Conservation (phyloP, 179 eudicot genomes). For the Gypsophila paniculata region DNA sequence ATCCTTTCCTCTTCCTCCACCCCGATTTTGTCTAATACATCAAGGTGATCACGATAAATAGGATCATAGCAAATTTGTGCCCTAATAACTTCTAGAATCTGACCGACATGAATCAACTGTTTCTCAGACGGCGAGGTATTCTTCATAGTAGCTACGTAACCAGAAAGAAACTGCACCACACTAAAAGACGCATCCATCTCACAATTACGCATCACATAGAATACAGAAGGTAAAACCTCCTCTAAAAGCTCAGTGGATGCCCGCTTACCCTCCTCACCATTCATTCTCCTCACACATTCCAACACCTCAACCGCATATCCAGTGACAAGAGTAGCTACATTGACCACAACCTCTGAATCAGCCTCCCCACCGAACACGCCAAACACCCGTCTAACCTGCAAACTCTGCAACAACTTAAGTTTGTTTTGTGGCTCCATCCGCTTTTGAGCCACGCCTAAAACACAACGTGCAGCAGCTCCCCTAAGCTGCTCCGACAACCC, state of each 20-base stretch:
- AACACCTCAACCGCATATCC: slow-evolving; percentile 83
- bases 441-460: slow-evolving; percentile 76
- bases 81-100: slow-evolving; percentile 82
- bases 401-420: slow-evolving; percentile 59
- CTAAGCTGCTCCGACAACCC: slow-evolving; percentile 66
- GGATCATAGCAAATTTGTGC: slow-evolving; percentile 74
- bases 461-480: slow-evolving; percentile 67
- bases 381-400: slow-evolving; percentile 74
- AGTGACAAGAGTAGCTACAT: slow-evolving; percentile 70
- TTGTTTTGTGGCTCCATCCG: slow-evolving; percentile 79
- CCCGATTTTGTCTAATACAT: slow-evolving; percentile 73
- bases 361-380: slow-evolving; percentile 51
- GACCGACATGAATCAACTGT: slow-evolving; percentile 69
- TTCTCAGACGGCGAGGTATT: slow-evolving; percentile 55
- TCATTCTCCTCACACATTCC: slow-evolving; percentile 64
- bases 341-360: slow-evolving; percentile 70
- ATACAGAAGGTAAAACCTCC: slow-evolving; percentile 88
- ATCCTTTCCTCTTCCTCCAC: slow-evolving; percentile 92
- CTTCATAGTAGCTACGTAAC: slow-evolving; percentile 87
- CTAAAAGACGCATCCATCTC: slow-evolving; percentile 69
- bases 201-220: slow-evolving; percentile 62
- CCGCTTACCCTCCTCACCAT: slow-evolving; percentile 51
- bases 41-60: slow-evolving; percentile 65
- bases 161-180: slow-evolving; percentile 76
- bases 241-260: slow-evolving; percentile 62